Evolutionary conservation across 208 protist genomes (phyloP), one percentile per base, ranked within the genome.

Genomic region (Trypanosoma vivax): DNA sequence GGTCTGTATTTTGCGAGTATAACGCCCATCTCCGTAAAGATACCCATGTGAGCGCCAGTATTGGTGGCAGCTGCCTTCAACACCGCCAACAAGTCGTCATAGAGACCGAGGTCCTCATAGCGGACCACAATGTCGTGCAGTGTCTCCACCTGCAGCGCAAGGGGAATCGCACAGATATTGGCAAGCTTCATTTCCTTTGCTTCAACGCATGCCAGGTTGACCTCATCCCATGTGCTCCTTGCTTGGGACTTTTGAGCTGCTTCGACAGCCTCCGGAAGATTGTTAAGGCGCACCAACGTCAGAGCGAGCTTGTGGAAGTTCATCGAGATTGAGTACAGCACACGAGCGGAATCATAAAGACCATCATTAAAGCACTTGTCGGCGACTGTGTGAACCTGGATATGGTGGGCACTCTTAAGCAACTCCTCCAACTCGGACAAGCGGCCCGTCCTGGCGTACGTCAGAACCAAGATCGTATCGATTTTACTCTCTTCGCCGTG

Each of bases 21-120:
- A 23, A 99, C 83, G 43, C 94, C 98, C 47, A 99, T 96, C 71
- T 98, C 97, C 27, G 98, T 99, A 83, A 99, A 99, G 73, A 99
- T 98, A 52, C 93, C 96, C 79, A 98, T 96, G 72, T 99, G 98
- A 2, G 97, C 97, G 19, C 97, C 86, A 57, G 99, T 96, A 25
- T 94, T 69, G 27, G 67, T 70, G 7, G 98, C 69, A 40, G 96
- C 97, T 30, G 80, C 86, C 65, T 99, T 97, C 39, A 99, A 70
- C 2, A 99, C 79, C 5, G 60, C 40, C 29, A 99, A 96, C 16
- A 99, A 51, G 60, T 99, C 91, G 29, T 98, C 92, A 79, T 98
- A 98, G 60, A 97, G 72, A 41, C 88, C 90, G 43, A 73, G 67
- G 3, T 41, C 61, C 70, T 95, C 89, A 66, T 96, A 97, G 43